Conservation (phyloP, 1,284 basidiomycete species). For the Ganoderma multipileum region DNA sequence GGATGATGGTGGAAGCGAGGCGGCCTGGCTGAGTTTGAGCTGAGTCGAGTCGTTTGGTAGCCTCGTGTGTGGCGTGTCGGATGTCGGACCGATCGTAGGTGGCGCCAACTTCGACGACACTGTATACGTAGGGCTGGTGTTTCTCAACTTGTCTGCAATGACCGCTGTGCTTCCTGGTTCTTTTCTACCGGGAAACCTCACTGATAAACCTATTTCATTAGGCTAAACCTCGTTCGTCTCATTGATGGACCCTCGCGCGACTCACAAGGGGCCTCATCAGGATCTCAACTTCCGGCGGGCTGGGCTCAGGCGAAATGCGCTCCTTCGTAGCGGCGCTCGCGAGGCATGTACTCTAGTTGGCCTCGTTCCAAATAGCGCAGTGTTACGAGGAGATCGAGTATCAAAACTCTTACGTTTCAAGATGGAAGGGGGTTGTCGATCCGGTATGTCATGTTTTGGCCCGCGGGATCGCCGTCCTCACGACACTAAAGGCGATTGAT, state of each 20-base stretch:
- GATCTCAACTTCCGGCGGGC: no score
- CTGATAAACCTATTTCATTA: no score
- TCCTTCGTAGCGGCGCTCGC: no score
- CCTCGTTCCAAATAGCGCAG: neutral
- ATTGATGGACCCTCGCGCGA: no score
- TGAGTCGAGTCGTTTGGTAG: neutral
- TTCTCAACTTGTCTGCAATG: no score
- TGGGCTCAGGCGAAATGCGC: no score
- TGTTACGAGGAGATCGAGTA: neutral
- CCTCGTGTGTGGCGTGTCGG: neutral
- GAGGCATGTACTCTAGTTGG: neutral
- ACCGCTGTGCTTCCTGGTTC: no score
- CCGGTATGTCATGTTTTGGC: neutral
- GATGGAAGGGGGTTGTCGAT: neutral
- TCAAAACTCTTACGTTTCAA: neutral
- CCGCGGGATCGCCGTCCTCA: neutral
- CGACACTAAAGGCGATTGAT: no score
- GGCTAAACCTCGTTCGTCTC: no score
- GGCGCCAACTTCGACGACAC: neutral
- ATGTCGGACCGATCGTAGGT: neutral
- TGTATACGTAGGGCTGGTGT: no score
- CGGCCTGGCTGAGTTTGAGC: neutral
- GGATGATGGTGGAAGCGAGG: neutral
- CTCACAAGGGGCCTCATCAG: no score
- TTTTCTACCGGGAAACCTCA: neutral